Conservation (phyloP, 345 rosid genomes). For the Bruguiera gymnorhiza region DNA sequence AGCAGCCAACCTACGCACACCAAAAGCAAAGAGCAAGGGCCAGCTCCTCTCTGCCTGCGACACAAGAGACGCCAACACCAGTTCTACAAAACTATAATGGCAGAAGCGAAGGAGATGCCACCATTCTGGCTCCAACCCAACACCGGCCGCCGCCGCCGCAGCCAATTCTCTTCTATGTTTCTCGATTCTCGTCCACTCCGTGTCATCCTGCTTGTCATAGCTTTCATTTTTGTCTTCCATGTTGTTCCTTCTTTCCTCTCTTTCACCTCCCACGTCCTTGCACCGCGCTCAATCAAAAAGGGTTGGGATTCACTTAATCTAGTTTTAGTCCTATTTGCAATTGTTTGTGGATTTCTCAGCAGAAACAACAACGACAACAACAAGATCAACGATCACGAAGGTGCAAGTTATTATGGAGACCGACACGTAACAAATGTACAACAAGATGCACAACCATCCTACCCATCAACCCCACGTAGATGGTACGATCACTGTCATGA, state of each 20-base stretch:
- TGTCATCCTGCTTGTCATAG: slow-evolving; percentile 25
- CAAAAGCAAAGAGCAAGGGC: not conserved
- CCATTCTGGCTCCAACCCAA: slow-evolving; percentile 70
- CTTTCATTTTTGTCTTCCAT: slow-evolving; percentile 35
- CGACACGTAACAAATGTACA: slow-evolving; percentile 25
- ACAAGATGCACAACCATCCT: slow-evolving; percentile 24
- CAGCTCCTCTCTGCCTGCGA: no score
- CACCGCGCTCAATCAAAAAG: slow-evolving; percentile 59
- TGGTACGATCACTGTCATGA: slow-evolving; percentile 41
- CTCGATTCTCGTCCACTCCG: slow-evolving; percentile 46
- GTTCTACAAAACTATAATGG: slow-evolving; percentile 27
- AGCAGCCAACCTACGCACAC: slow-evolving; percentile 3
- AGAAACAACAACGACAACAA: slow-evolving; percentile 23
- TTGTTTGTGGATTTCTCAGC: slow-evolving; percentile 67
- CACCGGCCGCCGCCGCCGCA: slow-evolving; percentile 27
- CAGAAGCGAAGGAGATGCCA: slow-evolving; percentile 50
- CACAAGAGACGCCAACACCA: not conserved
- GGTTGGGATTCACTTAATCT: slow-evolving; percentile 77
- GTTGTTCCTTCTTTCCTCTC: slow-evolving; percentile 47
- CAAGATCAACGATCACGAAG: not conserved
- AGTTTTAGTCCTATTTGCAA: slow-evolving; percentile 70
- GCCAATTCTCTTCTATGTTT: slow-evolving; percentile 35
- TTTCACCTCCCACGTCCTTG: slow-evolving; percentile 51
- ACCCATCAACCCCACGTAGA: slow-evolving; percentile 34
- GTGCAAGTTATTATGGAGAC: slow-evolving; percentile 20